Percentiles rank a stretch among this genome's conserved stretches.
phyloP scores from a whole-genome alignment of 805 yeast species.

The Lachancea sp. region DNA sequence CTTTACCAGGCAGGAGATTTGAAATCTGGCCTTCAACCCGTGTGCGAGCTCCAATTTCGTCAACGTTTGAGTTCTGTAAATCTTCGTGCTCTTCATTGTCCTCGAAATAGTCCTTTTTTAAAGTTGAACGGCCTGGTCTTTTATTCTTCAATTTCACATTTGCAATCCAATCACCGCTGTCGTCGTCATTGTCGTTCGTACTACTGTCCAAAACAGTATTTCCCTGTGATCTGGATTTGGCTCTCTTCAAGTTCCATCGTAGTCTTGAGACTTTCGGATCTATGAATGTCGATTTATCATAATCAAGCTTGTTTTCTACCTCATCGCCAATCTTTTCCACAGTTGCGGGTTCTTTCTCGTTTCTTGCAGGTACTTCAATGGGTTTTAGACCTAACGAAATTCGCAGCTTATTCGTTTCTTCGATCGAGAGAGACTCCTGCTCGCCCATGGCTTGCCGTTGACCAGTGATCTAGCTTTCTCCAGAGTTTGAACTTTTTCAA shows the following conservation, averaged over 20 bases:
- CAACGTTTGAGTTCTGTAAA: not conserved
- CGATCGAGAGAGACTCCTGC: conserved; percentile 29
- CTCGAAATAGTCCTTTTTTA: conserved; percentile 5
- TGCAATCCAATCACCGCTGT: conserved; percentile 21
- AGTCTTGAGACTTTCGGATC: conserved; percentile 3
- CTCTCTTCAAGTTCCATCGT: conserved; percentile 3
- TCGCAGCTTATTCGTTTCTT: conserved; percentile 41
- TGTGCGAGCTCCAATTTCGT: conserved; percentile 29
- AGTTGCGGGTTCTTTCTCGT: not conserved
- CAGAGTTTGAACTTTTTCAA: not conserved
- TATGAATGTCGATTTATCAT: not conserved
- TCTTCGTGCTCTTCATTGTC: conserved; percentile 19
- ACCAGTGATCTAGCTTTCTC: not conserved
- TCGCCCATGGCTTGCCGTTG: conserved; percentile 14
- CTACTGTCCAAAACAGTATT: conserved; percentile 19
- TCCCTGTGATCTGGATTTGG: conserved; percentile 19
- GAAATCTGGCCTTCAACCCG: conserved; percentile 46
- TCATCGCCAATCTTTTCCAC: not conserved
- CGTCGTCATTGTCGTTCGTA: conserved; percentile 5
- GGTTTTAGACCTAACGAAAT: conserved; percentile 36
- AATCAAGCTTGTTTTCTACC: conserved; percentile 9
- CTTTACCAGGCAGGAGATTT: conserved; percentile 35
- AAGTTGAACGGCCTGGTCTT: conserved; percentile 1
- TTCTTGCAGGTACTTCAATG: conserved; percentile 13
- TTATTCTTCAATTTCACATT: conserved; percentile 19